phyloP scores from a whole-genome alignment of 164 flowering plant genomes.

The Malania oleifera region DNA sequence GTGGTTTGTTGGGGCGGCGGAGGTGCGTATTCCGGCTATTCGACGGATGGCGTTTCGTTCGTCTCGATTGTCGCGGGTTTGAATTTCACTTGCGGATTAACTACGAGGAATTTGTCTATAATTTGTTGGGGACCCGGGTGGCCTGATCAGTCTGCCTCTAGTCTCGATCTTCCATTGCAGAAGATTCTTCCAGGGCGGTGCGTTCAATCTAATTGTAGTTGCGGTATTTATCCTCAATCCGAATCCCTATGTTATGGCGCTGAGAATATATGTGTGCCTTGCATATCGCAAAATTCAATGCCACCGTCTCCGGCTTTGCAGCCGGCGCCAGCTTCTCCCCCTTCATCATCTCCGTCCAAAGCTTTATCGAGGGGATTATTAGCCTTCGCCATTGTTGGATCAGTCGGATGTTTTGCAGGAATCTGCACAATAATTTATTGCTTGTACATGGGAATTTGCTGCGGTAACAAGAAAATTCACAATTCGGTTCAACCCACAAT shows the following conservation, averaged over 20 bases:
- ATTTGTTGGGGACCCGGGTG: constrained; percentile 83
- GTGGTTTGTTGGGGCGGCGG: constrained; percentile 76
- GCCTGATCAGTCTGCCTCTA: constrained; percentile 17
- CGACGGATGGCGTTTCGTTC: constrained; percentile 25
- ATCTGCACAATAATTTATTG: constrained; percentile 57
- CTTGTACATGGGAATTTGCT: constrained; percentile 72
- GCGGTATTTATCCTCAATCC: constrained; percentile 50
- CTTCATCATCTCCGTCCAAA: constrained; percentile 19
- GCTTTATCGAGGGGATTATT: constrained; percentile 42
- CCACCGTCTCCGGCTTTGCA: constrained; percentile 5
- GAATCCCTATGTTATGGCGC: constrained; percentile 53
- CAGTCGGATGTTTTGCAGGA: constrained; percentile 61
- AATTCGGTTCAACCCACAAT: constrained; percentile 94
- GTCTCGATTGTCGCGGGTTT: constrained; percentile 55
- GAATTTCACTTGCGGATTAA: constrained; percentile 73
- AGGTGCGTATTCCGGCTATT: constrained; percentile 23
- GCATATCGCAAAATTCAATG: constrained; percentile 18
- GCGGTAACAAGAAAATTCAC: constrained; percentile 69
- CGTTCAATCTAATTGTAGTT: constrained; percentile 37
- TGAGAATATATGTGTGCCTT: constrained; percentile 48
- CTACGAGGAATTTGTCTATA: constrained; percentile 44
- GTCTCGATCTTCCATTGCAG: constrained; percentile 28
- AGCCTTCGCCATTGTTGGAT: constrained; percentile 75
- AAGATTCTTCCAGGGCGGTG: constrained; percentile 74
- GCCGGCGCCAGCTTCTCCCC: constrained; percentile 8